Evolutionary conservation across 2,329 filamentous ascomycete genomes (phyloP), one percentile per base, ranked within the genome.

Genomic region (Alternaria brassicae): DNA sequence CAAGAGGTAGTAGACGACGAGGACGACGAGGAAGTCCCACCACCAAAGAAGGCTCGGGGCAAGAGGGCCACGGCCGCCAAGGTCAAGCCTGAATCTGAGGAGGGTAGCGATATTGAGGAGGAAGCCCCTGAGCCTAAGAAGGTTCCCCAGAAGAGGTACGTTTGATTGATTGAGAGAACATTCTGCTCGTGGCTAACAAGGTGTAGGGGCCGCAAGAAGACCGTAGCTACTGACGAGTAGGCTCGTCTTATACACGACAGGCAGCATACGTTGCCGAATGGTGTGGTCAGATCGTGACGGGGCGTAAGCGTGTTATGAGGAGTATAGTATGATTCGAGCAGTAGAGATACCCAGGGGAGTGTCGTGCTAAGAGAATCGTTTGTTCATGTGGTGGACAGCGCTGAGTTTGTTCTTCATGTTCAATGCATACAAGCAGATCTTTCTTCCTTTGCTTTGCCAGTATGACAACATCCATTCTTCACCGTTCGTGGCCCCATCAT

Each of bases 1-100:
- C 53, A 62, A 17, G 48, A 59, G 15, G 54, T 52, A 3, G 58
- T 66, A 32, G 55, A 58, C 6, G 48, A 64, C 1, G 66, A 73
- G 25, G 68, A 56, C 7, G 54, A 58, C 3, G 51, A 61, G 25
- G 58, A 63, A 28, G 54, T 51, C 2, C 61, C 61, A 2, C 62
- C 71, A 17, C 65, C 70, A 3, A 74, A 75, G 62, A 79, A 79
- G 65, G 56, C 62, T 19, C 71, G 63, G 23, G 63, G 63, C 41
- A 77, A 72, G 65, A 78, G 78, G 62, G 61, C 64, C 4, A 63
- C 61, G 36, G 56, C 42, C 28, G 61, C 67, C 27, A 60, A 45
- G 19, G 50, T 30, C 3, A 51, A 61, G 32, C 70, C 70, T 2
- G 45, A 61, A 27, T 69, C 71, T 1, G 41, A 66, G 13, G 62